A percentile compares a stretch with the other conserved stretches of the same genome.
These are phyloP conservation scores for Ambrosia hybrid DNA, from an alignment of 140 eudicot species.

Conservation along the genomic window DNA sequence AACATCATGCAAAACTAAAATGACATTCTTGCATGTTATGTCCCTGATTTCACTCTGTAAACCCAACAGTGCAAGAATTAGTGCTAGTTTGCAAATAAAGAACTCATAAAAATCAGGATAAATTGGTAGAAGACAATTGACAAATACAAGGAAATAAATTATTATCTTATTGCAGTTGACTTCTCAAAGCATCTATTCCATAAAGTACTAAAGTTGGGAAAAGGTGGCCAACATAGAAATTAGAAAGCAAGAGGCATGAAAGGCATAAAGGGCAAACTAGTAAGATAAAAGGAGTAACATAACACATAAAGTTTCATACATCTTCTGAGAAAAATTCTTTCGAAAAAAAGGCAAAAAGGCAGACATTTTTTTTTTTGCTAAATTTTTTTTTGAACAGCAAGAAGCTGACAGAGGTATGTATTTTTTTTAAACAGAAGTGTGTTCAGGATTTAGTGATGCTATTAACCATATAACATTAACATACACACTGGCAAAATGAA, in stretches of 20 bases:
- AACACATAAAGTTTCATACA: background rate
- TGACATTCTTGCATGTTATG: slow-evolving; percentile 7
- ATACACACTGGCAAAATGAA: slow-evolving; percentile 9
- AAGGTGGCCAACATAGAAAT: slow-evolving; percentile 25
- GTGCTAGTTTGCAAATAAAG: slow-evolving; percentile 14
- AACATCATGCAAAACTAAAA: background rate
- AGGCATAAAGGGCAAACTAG: slow-evolving; percentile 17
- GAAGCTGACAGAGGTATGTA: slow-evolving; percentile 4
- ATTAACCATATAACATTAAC: slow-evolving; percentile 13
- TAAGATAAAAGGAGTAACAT: slow-evolving; percentile 21
- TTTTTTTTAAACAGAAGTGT: slow-evolving; percentile 19
- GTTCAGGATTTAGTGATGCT: slow-evolving; percentile 24
- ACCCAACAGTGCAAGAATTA: slow-evolving; percentile 31
- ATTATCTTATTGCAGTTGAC: slow-evolving; percentile 24
- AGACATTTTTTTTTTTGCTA: too few relatives aligned
- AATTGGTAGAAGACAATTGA: slow-evolving; percentile 13
- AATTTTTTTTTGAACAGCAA: too few relatives aligned
- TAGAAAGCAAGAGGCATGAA: slow-evolving; percentile 35
- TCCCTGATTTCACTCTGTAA: slow-evolving; percentile 21
- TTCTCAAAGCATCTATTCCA: slow-evolving; percentile 21
- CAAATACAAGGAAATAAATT: slow-evolving; percentile 12
- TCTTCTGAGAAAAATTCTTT: background rate
- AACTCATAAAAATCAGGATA: slow-evolving; percentile 10
- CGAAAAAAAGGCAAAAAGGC: background rate
- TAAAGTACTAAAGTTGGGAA: slow-evolving; percentile 31